phyloP scores from a whole-genome alignment of 306 rosid genomes.

The Trifolium dubium region DNA sequence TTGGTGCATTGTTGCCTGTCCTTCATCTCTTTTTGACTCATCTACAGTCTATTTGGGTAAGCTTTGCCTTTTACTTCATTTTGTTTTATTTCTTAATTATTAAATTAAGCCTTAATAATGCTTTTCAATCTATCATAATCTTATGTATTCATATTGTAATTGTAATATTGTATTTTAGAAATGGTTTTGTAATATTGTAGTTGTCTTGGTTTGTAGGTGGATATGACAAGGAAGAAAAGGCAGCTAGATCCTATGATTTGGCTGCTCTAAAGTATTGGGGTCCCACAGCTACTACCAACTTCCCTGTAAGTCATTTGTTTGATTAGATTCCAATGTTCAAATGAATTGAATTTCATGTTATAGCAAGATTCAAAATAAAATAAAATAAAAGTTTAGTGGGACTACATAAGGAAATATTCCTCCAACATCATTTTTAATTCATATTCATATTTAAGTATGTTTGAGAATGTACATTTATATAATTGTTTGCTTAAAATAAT shows the following conservation, averaged over 20 bases:
- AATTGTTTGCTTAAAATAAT: neutral
- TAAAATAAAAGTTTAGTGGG: neutral
- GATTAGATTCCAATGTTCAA: conserved; percentile 23
- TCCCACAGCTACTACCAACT: conserved; percentile 88
- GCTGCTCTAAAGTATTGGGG: conserved; percentile 99
- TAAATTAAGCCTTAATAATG: neutral
- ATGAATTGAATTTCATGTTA: conserved; percentile 7
- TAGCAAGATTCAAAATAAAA: too few relatives aligned
- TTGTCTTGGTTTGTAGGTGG: conserved; percentile 68
- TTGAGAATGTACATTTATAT: neutral
- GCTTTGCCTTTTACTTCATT: conserved; percentile 32
- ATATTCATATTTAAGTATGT: neutral
- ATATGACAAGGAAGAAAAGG: conserved; percentile 98
- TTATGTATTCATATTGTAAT: neutral
- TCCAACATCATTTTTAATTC: conserved; percentile 24
- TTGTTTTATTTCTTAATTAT: neutral
- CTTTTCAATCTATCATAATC: conserved; percentile 16
- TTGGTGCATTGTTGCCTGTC: conserved; percentile 49
- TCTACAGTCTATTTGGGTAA: conserved; percentile 91
- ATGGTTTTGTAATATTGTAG: conserved; percentile 16
- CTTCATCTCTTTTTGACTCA: conserved; percentile 42
- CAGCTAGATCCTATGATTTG: conserved; percentile 98
- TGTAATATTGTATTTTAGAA: neutral
- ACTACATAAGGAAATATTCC: conserved; percentile 6
- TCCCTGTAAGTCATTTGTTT: conserved; percentile 64